Evolutionary conservation across 2,329 filamentous ascomycete genomes (phyloP).

Genomic region (Diaporthe helianthi): DNA sequence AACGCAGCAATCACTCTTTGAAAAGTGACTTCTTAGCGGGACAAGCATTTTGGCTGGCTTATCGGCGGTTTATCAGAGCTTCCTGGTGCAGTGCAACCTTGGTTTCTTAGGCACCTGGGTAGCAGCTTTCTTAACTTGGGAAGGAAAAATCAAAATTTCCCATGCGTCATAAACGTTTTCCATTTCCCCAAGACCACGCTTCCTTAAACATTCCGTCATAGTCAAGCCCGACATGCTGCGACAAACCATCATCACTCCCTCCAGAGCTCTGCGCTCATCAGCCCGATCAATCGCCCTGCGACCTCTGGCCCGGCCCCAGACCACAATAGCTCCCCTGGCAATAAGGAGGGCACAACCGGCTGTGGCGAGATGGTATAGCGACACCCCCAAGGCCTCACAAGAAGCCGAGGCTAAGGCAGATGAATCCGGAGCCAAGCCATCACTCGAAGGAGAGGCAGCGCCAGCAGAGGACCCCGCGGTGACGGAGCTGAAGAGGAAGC

Average conservation of each 20-base stretch:
- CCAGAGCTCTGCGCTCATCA: slow-evolving; percentile 52
- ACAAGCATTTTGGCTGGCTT: slow-evolving; percentile 17
- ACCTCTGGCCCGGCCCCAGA: slow-evolving; percentile 47
- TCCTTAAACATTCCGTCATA: not conserved
- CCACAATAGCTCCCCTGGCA: slow-evolving; percentile 46
- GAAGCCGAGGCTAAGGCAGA: slow-evolving; percentile 39
- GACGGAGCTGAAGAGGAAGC: slow-evolving; percentile 56
- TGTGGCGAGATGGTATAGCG: slow-evolving; percentile 57
- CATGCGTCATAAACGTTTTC: slow-evolving; percentile 36
- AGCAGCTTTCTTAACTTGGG: not conserved
- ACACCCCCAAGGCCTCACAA: slow-evolving; percentile 40
- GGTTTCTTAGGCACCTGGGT: not conserved
- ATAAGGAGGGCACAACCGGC: slow-evolving; percentile 44
- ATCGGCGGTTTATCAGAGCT: slow-evolving; percentile 32
- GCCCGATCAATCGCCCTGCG: slow-evolving; percentile 46
- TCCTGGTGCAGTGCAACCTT: slow-evolving; percentile 18
- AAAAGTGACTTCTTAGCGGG: not conserved
- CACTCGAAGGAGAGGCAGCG: slow-evolving; percentile 40
- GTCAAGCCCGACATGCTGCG: slow-evolving; percentile 50
- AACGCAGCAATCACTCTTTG: not conserved
- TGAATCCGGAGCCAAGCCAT: slow-evolving; percentile 41
- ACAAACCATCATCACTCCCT: slow-evolving; percentile 52
- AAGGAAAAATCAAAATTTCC: slow-evolving; percentile 30
- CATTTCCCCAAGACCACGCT: slow-evolving; percentile 20
- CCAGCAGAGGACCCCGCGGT: slow-evolving; percentile 40